These are phyloP conservation scores for Colletotrichum melonis DNA, from an alignment of 2,329 filamentous ascomycete genomes.

Conservation along the genomic window DNA sequence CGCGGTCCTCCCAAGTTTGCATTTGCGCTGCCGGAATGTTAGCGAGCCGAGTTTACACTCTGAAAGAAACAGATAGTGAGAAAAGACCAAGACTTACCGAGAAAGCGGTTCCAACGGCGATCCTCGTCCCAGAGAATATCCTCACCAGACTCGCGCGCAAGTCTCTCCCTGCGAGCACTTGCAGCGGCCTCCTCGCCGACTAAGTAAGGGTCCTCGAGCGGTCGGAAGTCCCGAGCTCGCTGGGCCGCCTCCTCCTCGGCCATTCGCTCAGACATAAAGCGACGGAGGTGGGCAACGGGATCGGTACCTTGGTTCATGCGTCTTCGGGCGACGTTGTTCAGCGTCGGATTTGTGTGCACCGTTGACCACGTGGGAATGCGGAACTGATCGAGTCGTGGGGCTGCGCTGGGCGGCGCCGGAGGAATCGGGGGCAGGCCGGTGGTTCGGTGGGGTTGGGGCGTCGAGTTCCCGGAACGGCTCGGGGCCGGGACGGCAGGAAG, in stretches of 20 bases:
- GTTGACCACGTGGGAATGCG: constrained; percentile 70
- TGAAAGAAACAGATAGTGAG: background rate
- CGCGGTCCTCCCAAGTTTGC: constrained; percentile 62
- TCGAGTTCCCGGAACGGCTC: constrained; percentile 41
- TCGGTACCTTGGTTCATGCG: constrained; percentile 56
- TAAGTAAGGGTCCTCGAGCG: constrained; percentile 74
- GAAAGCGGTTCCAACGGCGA: constrained; percentile 69
- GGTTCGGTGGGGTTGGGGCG: constrained; percentile 44
- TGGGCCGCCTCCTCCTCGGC: constrained; percentile 48
- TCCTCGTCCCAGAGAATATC: constrained; percentile 68
- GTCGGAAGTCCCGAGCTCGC: constrained; percentile 47
- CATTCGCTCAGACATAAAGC: constrained; percentile 49
- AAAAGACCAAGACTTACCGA: constrained; percentile 56
- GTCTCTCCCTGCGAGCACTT: constrained; percentile 65
- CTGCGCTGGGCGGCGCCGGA: constrained; percentile 40
- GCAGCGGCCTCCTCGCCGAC: constrained; percentile 75
- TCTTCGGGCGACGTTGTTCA: constrained; percentile 72
- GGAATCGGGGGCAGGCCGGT: constrained; percentile 65
- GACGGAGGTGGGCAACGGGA: constrained; percentile 44
- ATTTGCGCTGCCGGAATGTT: constrained; percentile 57
- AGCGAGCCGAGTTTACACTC: background rate
- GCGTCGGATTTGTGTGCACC: constrained; percentile 65
- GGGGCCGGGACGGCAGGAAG: constrained; percentile 33
- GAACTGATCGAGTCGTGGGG: constrained; percentile 60
- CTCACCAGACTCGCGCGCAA: constrained; percentile 66